Evolutionary conservation across 2,329 filamentous ascomycete genomes (phyloP).

Genomic region (Fusarium sp.): DNA sequence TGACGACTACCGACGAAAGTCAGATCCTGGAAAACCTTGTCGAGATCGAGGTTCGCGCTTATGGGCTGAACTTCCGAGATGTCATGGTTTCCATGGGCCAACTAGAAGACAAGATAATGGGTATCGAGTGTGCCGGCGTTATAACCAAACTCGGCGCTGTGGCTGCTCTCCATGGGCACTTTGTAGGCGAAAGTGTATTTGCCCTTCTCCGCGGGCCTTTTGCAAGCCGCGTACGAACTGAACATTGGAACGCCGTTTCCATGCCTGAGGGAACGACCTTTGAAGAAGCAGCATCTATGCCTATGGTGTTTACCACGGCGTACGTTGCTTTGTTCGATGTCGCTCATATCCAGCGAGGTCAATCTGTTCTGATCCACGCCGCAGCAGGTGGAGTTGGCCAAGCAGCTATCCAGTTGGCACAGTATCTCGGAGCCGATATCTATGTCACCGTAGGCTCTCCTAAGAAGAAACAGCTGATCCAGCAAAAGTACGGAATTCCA

Average conservation of each 20-base stretch:
- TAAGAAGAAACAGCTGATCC: conserved; percentile 36
- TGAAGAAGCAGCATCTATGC: conserved; percentile 10
- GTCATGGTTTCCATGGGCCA: neutral
- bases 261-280: neutral
- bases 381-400: conserved; percentile 38
- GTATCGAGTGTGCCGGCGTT: neutral
- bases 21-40: neutral
- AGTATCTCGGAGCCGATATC: conserved; percentile 35
- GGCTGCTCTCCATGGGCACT: neutral
- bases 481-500: neutral
- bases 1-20: neutral
- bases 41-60: neutral
- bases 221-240: neutral
- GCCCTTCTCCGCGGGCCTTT: neutral
- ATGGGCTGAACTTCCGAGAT: neutral
- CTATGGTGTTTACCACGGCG: conserved; percentile 11
- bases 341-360: neutral
- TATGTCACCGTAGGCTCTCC: conserved; percentile 45
- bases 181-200: neutral
- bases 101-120: neutral
- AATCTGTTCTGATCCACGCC: conserved; percentile 46
- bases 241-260: neutral
- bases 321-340: conserved; percentile 9
- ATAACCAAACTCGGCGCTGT: neutral
- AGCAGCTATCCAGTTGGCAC: conserved; percentile 41